Percentiles rank a stretch among this genome's conserved stretches.
Evolutionary conservation across 495 filamentous ascomycete species (phyloP).

Genomic region (Hypoxylon subgilvum): DNA sequence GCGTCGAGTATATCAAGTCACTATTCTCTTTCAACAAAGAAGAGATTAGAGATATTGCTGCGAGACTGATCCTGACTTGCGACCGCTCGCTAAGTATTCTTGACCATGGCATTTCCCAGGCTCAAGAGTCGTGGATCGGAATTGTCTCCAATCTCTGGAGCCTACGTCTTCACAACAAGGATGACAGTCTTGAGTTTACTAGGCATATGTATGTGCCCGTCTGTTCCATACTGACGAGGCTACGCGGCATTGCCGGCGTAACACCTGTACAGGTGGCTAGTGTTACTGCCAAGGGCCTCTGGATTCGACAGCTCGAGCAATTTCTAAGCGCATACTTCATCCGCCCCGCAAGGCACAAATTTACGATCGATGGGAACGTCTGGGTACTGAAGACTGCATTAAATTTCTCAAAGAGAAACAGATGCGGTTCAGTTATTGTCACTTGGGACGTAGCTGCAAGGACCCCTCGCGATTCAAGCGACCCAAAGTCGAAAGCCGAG

Average conservation of each 20-base stretch:
- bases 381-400: conserved; percentile 45
- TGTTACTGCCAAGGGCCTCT: conserved; percentile 32
- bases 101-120: conserved; percentile 27
- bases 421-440: conserved; percentile 47
- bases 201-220: conserved; percentile 43
- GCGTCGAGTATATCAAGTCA: conserved; percentile 55
- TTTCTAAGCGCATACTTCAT: conserved; percentile 74
- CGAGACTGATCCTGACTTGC: conserved; percentile 48
- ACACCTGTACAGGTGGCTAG: conserved; percentile 15
- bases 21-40: conserved; percentile 50
- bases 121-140: conserved; percentile 48
- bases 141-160: conserved; percentile 50
- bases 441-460: conserved; percentile 66
- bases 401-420: conserved; percentile 38
- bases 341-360: conserved; percentile 65
- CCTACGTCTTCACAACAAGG: conserved; percentile 48
- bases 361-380: conserved; percentile 51
- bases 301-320: conserved; percentile 59
- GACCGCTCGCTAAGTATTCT: conserved; percentile 38
- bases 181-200: conserved; percentile 50
- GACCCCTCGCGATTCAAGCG: conserved; percentile 60
- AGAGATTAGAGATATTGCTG: conserved; percentile 47
- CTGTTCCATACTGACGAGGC: conserved; percentile 42
- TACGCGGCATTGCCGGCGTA: conserved; percentile 38
- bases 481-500: conserved; percentile 58